Evolutionary conservation across 2,329 filamentous ascomycete species (phyloP).

Genomic region (Fusarium circinatum): DNA sequence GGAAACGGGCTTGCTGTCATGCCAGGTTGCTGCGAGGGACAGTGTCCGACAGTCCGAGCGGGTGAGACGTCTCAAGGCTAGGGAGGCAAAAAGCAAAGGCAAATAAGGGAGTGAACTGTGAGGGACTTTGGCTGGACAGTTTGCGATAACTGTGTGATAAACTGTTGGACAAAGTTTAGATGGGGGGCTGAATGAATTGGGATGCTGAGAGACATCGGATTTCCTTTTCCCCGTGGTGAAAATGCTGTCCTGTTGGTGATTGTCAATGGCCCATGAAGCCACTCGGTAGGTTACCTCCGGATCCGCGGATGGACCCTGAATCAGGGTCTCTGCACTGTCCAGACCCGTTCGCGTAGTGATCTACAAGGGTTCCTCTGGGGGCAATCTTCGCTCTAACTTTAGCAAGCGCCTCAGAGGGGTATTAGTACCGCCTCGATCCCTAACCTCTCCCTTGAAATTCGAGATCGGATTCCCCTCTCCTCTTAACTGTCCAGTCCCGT

Average conservation of each 20-base stretch:
- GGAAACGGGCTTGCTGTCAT: neutral
- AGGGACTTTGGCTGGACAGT: neutral
- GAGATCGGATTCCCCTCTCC: neutral
- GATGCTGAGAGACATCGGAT: neutral
- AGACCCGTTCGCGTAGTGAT: constrained; percentile 10
- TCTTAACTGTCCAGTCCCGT: neutral
- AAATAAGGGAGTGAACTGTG: neutral
- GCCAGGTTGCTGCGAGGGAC: neutral
- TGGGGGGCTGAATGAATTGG: neutral
- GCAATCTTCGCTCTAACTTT: neutral
- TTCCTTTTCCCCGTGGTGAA: neutral
- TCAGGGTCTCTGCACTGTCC: constrained; percentile 16
- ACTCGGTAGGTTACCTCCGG: constrained; percentile 11
- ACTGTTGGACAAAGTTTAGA: neutral
- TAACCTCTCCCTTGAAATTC: neutral
- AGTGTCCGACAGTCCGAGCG: neutral
- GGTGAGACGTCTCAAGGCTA: neutral
- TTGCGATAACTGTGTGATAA: neutral
- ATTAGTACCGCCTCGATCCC: constrained; percentile 22
- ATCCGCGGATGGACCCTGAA: constrained; percentile 22
- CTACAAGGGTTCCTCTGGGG: constrained; percentile 7
- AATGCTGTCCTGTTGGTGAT: neutral
- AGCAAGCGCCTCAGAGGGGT: constrained; percentile 1
- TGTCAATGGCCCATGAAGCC: neutral
- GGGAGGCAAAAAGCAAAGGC: neutral